Evolutionary conservation across 2,329 filamentous ascomycete genomes (phyloP).

Genomic region (Fusarium setosum): DNA sequence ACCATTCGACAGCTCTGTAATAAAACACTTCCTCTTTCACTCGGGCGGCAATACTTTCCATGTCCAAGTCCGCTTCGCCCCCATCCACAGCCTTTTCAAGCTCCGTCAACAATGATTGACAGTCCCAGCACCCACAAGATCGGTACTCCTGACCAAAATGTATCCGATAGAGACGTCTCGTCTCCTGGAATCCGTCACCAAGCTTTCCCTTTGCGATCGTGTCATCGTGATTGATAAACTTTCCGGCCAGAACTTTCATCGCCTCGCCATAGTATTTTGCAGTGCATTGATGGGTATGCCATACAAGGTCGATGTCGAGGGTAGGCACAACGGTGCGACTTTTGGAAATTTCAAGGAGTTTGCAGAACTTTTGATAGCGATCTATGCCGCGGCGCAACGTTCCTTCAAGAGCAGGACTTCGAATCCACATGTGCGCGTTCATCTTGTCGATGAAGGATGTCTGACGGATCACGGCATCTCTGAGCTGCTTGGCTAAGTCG

Average conservation of each 20-base stretch:
- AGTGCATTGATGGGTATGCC: conserved; percentile 57
- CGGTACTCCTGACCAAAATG: conserved; percentile 51
- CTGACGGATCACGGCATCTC: conserved; percentile 51
- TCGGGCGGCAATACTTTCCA: conserved; percentile 3
- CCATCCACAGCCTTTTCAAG: conserved; percentile 23
- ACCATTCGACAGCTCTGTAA: conserved; percentile 30
- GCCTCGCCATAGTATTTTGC: conserved; percentile 41
- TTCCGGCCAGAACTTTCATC: conserved; percentile 28
- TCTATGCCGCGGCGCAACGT: conserved; percentile 49
- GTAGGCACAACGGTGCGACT: conserved; percentile 51
- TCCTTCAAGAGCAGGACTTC: conserved; percentile 47
- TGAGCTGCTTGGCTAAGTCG: conserved; percentile 22
- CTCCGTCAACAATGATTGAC: conserved; percentile 45
- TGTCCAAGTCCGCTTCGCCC: background rate
- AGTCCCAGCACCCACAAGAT: conserved; percentile 52
- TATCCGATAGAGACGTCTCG: conserved; percentile 43
- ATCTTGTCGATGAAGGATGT: conserved; percentile 54
- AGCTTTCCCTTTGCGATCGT: conserved; percentile 44
- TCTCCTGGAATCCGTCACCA: conserved; percentile 42
- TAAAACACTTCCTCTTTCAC: conserved; percentile 27
- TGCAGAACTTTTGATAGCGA: conserved; percentile 54
- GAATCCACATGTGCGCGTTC: conserved; percentile 52
- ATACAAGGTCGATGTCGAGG: conserved; percentile 55
- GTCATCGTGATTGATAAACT: conserved; percentile 54
- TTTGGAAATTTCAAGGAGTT: conserved; percentile 41